Evolutionary conservation across 306 rosid species (phyloP), one percentile per base, ranked within the genome.

Genomic region (Cucumis cinereus): DNA sequence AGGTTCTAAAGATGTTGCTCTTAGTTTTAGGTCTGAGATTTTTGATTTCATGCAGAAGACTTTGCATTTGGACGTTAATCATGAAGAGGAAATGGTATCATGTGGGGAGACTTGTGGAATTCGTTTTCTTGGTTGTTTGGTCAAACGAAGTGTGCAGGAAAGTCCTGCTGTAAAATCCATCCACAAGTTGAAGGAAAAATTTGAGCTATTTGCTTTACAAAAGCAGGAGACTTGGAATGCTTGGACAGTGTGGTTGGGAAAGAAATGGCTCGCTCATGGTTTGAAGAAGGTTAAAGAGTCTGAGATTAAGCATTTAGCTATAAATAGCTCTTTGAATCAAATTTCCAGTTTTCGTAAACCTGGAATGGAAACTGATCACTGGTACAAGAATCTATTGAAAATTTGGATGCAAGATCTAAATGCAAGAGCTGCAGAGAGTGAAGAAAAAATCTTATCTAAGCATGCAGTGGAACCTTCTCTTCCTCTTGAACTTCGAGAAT

Each of bases 341-440:
- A 79, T 93, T 77, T 87, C 93, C 41, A 77, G 79, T 81, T 88
- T 75, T 73, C 93, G 98, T 26, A 93, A 93, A 76, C 22, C 91
- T 41, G 97, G 97, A 68, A 93, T 93, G 98, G 90, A 93, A 83
- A 93, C 97, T 66, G 98, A 93, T 79, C 98, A 93, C 81, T 93
- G 98, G 98, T 91, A 91, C 84, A 91, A 93, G 79, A 83, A 83
- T 71, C 82, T 93, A 55, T 40, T 89, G 56, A 93, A 91, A 84
- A 85, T 86, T 72, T 93, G 98, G 98, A 87, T 93, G 92, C 92
- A 88, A 82, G 88, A 81, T 40, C 76, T 88, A 61, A 84, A 81
- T 20, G 91, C 86, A 23, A 91, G 84, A 82, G 77, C 73, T 77
- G 89, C 77, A 64, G 82, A 82, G 71, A 84, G 84, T 71, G 93